Evolutionary conservation across 1,284 basidiomycete genomes (phyloP).

Genomic region (Ustilago sp.): DNA sequence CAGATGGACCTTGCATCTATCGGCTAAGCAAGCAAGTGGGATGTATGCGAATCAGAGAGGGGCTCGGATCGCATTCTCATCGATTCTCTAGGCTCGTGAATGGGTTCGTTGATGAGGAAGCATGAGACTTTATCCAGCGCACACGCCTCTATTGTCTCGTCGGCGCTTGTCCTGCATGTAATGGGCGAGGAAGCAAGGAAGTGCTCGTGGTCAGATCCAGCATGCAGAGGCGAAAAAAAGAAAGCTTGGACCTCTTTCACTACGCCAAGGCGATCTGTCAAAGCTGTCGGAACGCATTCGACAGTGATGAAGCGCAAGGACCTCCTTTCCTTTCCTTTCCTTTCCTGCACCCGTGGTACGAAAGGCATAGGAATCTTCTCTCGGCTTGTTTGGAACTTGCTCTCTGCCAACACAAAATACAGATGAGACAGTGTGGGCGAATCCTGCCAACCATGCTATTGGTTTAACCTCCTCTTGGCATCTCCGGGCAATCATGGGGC

Average conservation of each 20-base stretch:
- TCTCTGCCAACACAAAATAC: no score
- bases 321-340: background rate
- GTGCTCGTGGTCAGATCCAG: background rate
- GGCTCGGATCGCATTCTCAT: background rate
- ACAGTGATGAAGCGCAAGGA: background rate
- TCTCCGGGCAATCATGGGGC: no score
- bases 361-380: background rate
- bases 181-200: no score
- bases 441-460: no score
- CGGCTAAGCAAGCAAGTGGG: background rate
- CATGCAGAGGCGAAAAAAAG: background rate
- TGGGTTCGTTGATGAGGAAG: background rate
- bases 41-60: background rate
- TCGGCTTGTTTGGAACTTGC: no score
- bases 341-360: background rate
- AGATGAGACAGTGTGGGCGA: no score
- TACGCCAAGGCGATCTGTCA: slow-evolving; percentile 7
- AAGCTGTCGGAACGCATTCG: slow-evolving; percentile 1
- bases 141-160: background rate
- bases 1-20: slow-evolving; percentile 1
- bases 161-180: no score
- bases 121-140: background rate
- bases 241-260: slow-evolving; percentile 13
- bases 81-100: background rate
- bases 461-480: no score